Percentiles rank a stretch among this genome's conserved stretches.
phyloP scores from a whole-genome alignment of 2,329 filamentous ascomycete species.

The Phialocephala subalpina region DNA sequence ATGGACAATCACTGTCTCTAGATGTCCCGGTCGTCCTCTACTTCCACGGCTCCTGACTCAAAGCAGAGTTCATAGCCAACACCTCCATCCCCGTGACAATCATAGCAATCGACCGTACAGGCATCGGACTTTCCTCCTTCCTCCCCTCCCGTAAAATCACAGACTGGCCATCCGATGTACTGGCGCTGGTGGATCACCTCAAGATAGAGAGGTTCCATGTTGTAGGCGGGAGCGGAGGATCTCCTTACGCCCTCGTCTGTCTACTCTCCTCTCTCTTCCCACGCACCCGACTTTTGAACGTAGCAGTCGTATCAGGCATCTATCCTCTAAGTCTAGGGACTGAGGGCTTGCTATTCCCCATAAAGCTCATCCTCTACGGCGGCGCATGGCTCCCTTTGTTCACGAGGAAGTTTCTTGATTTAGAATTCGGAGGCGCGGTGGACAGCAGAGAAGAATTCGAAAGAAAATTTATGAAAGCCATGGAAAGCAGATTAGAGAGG shows the following conservation, averaged over 20 bases:
- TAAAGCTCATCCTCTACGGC: slow-evolving; percentile 14
- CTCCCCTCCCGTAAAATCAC: slow-evolving; percentile 37
- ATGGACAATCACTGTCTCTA: slow-evolving; percentile 41
- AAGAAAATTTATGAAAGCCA: slow-evolving; percentile 23
- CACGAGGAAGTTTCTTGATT: slow-evolving; percentile 19
- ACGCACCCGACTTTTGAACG: slow-evolving; percentile 22
- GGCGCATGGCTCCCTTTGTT: slow-evolving; percentile 14
- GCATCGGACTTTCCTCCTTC: slow-evolving; percentile 50
- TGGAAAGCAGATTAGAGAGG: slow-evolving; percentile 16
- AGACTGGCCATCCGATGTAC: slow-evolving; percentile 53
- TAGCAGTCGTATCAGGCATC: slow-evolving; percentile 24
- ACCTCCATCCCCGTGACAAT: slow-evolving; percentile 32
- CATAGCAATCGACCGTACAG: slow-evolving; percentile 52
- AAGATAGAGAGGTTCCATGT: slow-evolving; percentile 51
- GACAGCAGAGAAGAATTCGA: slow-evolving; percentile 22
- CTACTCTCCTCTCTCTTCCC: slow-evolving; percentile 46
- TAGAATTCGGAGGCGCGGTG: slow-evolving; percentile 19
- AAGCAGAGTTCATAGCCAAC: slow-evolving; percentile 44
- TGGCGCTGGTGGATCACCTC: slow-evolving; percentile 50
- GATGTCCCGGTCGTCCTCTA: slow-evolving; percentile 42
- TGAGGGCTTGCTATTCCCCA: slow-evolving; percentile 20
- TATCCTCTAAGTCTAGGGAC: slow-evolving; percentile 25
- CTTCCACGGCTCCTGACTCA: slow-evolving; percentile 52
- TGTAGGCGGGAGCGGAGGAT: slow-evolving; percentile 54
- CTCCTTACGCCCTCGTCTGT: slow-evolving; percentile 57